Evolutionary conservation across 441 rosid genomes (phyloP).

Genomic region (Metrosideros polymorpha): DNA sequence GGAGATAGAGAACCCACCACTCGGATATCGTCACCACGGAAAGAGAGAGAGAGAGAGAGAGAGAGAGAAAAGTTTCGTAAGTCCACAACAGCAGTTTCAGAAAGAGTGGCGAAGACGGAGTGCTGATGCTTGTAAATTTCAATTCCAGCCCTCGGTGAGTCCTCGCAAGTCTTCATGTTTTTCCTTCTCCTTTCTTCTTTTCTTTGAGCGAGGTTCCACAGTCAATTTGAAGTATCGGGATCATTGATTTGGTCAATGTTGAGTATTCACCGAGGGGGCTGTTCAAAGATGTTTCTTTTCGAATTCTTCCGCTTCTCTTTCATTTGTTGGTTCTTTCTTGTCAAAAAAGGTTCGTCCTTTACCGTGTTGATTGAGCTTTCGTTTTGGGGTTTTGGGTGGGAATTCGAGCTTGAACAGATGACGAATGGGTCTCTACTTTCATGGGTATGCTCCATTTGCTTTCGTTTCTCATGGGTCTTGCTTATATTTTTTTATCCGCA

Average conservation of each 20-base stretch:
- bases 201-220: neutral
- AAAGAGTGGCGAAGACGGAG: neutral
- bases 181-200: neutral
- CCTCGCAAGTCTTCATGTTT: neutral
- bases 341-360: neutral
- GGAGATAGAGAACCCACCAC: neutral
- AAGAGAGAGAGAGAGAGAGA: neutral
- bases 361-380: neutral
- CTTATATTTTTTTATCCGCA: neutral
- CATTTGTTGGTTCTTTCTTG: neutral
- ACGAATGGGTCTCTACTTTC: neutral
- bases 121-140: neutral
- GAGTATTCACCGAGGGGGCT: neutral
- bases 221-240: neutral
- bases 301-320: neutral
- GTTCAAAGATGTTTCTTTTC: neutral
- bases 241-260: neutral
- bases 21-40: neutral
- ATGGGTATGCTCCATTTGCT: neutral
- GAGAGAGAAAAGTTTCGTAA: neutral
- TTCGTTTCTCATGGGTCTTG: neutral
- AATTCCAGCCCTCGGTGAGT: neutral
- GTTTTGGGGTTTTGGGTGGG: neutral
- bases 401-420: neutral
- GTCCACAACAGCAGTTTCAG: neutral